Conservation (phyloP, 495 filamentous ascomycete genomes). For the Penicillium herquei region DNA sequence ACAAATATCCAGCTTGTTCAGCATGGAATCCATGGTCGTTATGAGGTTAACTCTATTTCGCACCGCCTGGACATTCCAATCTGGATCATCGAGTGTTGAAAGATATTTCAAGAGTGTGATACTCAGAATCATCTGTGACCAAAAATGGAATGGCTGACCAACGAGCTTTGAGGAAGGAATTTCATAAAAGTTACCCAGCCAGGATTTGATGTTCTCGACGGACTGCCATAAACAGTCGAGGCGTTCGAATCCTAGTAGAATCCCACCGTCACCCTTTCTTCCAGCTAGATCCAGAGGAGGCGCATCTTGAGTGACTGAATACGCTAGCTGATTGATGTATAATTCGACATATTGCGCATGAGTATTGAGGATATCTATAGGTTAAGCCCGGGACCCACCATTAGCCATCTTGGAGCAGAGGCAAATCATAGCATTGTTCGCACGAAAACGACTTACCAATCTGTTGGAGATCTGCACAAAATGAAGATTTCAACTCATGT, state of each 20-base stretch:
- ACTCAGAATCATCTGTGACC: constrained; percentile 35
- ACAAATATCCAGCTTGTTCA: constrained; percentile 19
- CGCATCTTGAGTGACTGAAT: constrained; percentile 20
- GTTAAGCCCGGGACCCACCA: neutral
- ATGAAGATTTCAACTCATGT: constrained; percentile 18
- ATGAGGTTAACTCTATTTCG: constrained; percentile 31
- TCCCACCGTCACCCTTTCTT: constrained; percentile 2
- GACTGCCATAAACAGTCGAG: constrained; percentile 35
- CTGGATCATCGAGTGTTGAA: constrained; percentile 37
- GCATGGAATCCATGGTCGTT: constrained; percentile 28
- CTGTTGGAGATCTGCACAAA: constrained; percentile 12
- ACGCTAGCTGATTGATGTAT: constrained; percentile 34
- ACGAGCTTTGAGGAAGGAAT: constrained; percentile 22
- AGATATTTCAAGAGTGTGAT: constrained; percentile 38
- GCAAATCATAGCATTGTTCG: neutral
- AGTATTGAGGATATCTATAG: constrained; percentile 26
- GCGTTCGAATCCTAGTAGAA: constrained; percentile 28
- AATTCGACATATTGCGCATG: constrained; percentile 36
- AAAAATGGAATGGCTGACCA: constrained; percentile 35
- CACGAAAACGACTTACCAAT: constrained; percentile 16
- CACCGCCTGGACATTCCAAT: constrained; percentile 38
- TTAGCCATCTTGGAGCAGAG: neutral
- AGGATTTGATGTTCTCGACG: constrained; percentile 33
- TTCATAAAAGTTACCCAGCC: constrained; percentile 31
- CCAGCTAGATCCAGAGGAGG: constrained; percentile 13